Evolutionary conservation across 2,329 filamentous ascomycete species (phyloP), one percentile per base, ranked within the genome.

Genomic region (Penicillium decumbens): DNA sequence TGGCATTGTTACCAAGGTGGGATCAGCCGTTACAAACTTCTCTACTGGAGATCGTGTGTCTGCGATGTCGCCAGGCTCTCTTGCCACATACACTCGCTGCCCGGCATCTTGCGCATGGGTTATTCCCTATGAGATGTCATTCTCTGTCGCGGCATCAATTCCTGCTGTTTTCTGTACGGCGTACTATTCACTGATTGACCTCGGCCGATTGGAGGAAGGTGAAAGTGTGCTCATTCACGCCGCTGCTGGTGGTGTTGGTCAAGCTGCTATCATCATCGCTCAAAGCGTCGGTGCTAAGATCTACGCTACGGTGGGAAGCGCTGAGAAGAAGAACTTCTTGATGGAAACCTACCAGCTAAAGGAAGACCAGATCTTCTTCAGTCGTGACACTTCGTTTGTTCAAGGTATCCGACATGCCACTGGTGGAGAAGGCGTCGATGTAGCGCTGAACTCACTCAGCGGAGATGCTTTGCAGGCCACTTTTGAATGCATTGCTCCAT

Each of bases 41-140:
- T 45, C 53, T 2, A 44, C 61, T 3, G 74, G 73, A 3, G 71
- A 77, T 32, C 59, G 62, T 2, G 79, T 82, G 4, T 56, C 56
- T 30, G 61, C 69, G 2, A 74, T 73, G 5, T 35, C 55, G 9
- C 51, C 64, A 41, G 65, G 69, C 47, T 56, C 56, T 0, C 55
- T 62, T 10, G 50, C 60, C 27, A 70, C 62, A 9, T 64, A 48
- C 48, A 65, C 58, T 38, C 57, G 55, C 13, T 63, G 67, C 48
- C 67, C 65, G 0, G 68, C 69, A 35, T 54, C 56, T 20, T 54
- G 47, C 25, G 59, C 62, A 1, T 62, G 58, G 37, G 58, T 62
- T 0, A 71, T 79, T 12, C 65, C 65, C 2, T 54, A 58, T 2
- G 37, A 43, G 8, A 57, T 67, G 50, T 45, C 60, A 1, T 58